A percentile compares a stretch with the other conserved stretches of the same genome.
phyloP scores from a whole-genome alignment of 768 basidiomycete species.

The Sarcodon aspratus region DNA sequence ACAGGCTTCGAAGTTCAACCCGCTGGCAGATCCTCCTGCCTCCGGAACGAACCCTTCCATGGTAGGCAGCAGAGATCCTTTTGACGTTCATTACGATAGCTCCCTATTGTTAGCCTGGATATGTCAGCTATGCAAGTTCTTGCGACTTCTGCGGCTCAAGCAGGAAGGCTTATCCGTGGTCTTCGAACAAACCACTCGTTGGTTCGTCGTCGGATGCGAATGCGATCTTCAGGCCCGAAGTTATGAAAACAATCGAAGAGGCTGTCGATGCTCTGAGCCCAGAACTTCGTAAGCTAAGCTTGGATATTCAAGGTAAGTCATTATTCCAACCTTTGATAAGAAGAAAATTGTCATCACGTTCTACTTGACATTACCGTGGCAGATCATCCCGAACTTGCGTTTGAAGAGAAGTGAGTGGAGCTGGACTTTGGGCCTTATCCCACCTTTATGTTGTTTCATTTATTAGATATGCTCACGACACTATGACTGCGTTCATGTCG shows the following conservation, averaged over 20 bases:
- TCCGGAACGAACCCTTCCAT: too few species aligned
- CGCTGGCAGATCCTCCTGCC: too few species aligned
- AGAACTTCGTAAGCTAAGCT: constrained; percentile 50
- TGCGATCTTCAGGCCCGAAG: constrained; percentile 16
- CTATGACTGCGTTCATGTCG: constrained; percentile 55
- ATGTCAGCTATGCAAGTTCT: neutral
- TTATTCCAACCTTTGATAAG: neutral
- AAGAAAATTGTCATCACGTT: neutral
- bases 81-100: too few species aligned
- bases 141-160: neutral
- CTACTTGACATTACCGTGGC: neutral
- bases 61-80: too few species aligned
- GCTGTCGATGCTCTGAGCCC: constrained; percentile 39
- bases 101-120: neutral
- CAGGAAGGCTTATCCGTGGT: neutral
- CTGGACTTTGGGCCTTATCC: neutral
- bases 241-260: constrained; percentile 41
- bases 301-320: constrained; percentile 58
- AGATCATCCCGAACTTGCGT: constrained; percentile 68
- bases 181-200: neutral
- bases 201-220: neutral
- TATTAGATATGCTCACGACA: constrained; percentile 59
- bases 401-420: constrained; percentile 32
- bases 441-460: neutral
- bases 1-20: too few species aligned